Conservation (phyloP, 2,329 filamentous ascomycete species). For the Penicillium sp. region DNA sequence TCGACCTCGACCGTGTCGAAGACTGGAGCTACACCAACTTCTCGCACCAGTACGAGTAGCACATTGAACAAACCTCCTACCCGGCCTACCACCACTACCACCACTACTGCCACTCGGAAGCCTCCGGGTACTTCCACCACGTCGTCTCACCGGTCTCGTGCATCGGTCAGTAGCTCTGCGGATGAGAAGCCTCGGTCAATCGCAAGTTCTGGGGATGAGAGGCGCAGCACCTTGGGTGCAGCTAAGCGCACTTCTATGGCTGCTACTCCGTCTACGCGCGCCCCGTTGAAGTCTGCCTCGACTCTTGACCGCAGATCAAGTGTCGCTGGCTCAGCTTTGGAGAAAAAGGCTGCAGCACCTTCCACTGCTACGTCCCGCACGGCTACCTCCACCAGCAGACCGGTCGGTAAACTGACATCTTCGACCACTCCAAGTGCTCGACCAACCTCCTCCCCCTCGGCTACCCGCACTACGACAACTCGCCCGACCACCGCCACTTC, state of each 20-base stretch:
- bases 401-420: conserved; percentile 24
- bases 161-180: conserved; percentile 46
- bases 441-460: conserved; percentile 26
- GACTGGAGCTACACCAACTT: conserved; percentile 26
- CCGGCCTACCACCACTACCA: conserved; percentile 34
- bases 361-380: conserved; percentile 22
- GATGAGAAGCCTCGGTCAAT: conserved; percentile 44
- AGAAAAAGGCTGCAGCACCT: conserved; percentile 29
- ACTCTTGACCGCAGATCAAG: conserved; percentile 40
- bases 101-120: conserved; percentile 35
- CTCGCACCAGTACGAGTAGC: conserved; percentile 34
- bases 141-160: conserved; percentile 41
- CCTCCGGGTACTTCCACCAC: conserved; percentile 38
- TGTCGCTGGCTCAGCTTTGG: conserved; percentile 35
- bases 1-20: conserved; percentile 33
- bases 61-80: conserved; percentile 48
- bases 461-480: conserved; percentile 3
- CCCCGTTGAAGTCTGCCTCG: conserved; percentile 36
- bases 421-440: conserved; percentile 26
- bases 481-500: conserved; percentile 26
- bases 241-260: conserved; percentile 49
- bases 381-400: conserved; percentile 24
- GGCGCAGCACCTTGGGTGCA: conserved; percentile 41
- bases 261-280: conserved; percentile 36
- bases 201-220: conserved; percentile 47